These are phyloP conservation scores for Hyaloscypha bicolor DNA, from an alignment of 495 filamentous ascomycete species.

Conservation along the genomic window DNA sequence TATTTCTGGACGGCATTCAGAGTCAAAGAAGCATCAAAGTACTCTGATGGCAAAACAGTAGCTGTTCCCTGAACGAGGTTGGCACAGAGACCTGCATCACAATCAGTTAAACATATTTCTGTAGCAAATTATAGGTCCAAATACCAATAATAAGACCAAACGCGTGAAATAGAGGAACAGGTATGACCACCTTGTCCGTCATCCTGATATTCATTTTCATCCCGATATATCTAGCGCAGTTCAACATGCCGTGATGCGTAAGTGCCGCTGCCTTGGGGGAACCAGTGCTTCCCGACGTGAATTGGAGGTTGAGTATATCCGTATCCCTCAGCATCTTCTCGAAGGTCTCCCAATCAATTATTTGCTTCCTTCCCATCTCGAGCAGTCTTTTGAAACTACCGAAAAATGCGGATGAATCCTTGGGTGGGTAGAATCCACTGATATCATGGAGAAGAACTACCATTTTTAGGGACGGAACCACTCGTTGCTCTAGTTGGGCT, in stretches of 20 bases:
- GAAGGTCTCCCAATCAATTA: not conserved
- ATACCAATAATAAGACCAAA: not conserved
- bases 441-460: conserved; percentile 29
- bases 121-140: not conserved
- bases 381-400: not conserved
- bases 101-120: not conserved
- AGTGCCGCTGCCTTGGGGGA: not conserved
- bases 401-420: not conserved
- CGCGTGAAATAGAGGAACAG: not conserved
- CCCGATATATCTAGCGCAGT: not conserved
- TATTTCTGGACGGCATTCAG: not conserved
- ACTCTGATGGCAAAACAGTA: not conserved
- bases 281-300: not conserved
- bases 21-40: not conserved
- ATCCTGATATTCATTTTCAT: not conserved
- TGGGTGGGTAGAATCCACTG: not conserved
- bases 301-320: not conserved
- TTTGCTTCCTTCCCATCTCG: not conserved
- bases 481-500: not conserved
- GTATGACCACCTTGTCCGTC: not conserved
- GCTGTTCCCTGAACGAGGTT: not conserved
- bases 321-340: not conserved
- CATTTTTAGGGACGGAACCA: not conserved
- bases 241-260: not conserved
- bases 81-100: not conserved